Percentiles rank a stretch among this genome's conserved stretches.
Conservation (phyloP, 1,284 basidiomycete genomes). For the Volvariella surrecta region DNA sequence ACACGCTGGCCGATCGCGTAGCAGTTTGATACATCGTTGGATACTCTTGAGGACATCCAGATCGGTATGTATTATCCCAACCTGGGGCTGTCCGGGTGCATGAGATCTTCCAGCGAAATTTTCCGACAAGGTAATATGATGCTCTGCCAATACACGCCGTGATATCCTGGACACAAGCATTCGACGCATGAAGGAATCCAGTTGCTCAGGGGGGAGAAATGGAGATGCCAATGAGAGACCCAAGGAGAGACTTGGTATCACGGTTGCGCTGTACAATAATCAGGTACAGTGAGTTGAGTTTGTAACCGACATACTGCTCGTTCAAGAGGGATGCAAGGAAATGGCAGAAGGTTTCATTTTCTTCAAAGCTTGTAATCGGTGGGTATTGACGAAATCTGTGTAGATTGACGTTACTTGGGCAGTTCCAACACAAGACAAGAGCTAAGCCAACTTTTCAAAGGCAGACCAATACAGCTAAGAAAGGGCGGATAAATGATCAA, state of each 20-base stretch:
- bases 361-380: slow-evolving; percentile 60
- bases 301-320: slow-evolving; percentile 54
- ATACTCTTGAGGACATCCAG: slow-evolving; percentile 67
- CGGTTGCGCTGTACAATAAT: slow-evolving; percentile 42
- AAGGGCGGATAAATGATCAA: slow-evolving; percentile 4
- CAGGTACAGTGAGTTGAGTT: slow-evolving; percentile 4
- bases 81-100: slow-evolving; percentile 46
- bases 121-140: slow-evolving; percentile 79
- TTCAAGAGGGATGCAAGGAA: slow-evolving; percentile 61
- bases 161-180: slow-evolving; percentile 91
- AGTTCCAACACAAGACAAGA: slow-evolving; percentile 9
- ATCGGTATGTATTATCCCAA: slow-evolving; percentile 82
- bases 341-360: slow-evolving; percentile 75
- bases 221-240: slow-evolving; percentile 74
- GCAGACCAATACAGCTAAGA: slow-evolving; percentile 71
- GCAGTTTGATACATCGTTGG: slow-evolving; percentile 54
- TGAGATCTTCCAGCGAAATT: slow-evolving; percentile 34
- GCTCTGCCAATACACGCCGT: slow-evolving; percentile 81
- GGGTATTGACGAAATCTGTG: slow-evolving; percentile 71
- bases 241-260: slow-evolving; percentile 71
- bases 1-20: slow-evolving; percentile 43
- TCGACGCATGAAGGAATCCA: slow-evolving; percentile 85
- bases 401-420: no score
- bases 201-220: slow-evolving; percentile 66
- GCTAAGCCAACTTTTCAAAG: slow-evolving; percentile 59